phyloP scores from a whole-genome alignment of 2,329 filamentous ascomycete genomes.

The Penicillium sp. region DNA sequence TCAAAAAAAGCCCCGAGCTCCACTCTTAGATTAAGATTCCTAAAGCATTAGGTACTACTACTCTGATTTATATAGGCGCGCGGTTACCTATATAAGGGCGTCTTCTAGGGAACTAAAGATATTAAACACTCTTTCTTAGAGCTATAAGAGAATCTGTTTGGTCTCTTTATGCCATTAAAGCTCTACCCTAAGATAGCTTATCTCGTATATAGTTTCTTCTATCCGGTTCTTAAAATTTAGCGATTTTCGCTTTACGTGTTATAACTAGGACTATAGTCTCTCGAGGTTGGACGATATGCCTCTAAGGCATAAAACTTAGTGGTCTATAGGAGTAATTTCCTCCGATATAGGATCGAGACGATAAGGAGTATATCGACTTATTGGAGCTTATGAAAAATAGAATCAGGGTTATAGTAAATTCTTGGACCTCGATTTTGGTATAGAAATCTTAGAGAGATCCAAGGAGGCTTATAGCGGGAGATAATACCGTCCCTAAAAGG shows the following conservation, averaged over 20 bases:
- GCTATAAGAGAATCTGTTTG: conserved; percentile 14
- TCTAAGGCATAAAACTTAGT: conserved; percentile 11
- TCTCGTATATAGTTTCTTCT: conserved; percentile 16
- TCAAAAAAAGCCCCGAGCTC: not conserved
- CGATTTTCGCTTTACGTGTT: conserved; percentile 3
- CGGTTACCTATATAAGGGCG: not conserved
- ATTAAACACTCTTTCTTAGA: conserved; percentile 13
- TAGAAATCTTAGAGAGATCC: not conserved
- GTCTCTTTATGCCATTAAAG: conserved; percentile 20
- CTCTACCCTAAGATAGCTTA: conserved; percentile 17
- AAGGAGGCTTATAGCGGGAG: not conserved
- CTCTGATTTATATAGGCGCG: not conserved
- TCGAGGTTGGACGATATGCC: conserved; percentile 18
- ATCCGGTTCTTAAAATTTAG: conserved; percentile 1
- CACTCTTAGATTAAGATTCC: not conserved
- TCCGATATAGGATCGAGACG: conserved; percentile 15
- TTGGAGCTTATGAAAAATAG: not conserved
- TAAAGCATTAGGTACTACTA: not conserved
- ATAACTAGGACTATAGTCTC: conserved; percentile 13
- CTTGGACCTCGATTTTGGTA: not conserved
- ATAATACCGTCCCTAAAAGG: too few relatives aligned
- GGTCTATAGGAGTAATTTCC: conserved; percentile 14
- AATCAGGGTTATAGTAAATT: not conserved
- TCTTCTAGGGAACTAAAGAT: conserved; percentile 24
- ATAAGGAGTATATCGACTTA: not conserved